These are phyloP conservation scores for Cercospora nicotianae DNA, from an alignment of 2,329 filamentous ascomycete species.

Conservation along the genomic window DNA sequence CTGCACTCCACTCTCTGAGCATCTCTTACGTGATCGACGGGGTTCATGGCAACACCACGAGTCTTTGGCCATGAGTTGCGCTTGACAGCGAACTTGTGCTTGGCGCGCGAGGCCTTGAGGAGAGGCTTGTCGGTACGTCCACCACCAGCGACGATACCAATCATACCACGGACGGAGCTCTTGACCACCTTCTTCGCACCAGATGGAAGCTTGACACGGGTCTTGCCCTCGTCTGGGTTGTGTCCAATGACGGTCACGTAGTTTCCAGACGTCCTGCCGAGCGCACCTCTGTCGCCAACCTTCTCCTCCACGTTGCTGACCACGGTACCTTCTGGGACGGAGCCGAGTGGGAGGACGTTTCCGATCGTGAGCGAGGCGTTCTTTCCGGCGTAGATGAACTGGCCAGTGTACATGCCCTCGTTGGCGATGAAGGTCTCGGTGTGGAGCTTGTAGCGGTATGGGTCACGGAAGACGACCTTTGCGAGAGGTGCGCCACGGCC, in stretches of 20 bases:
- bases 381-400: slow-evolving; percentile 99
- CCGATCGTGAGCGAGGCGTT: slow-evolving; percentile 94
- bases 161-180: slow-evolving; percentile 93
- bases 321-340: slow-evolving; percentile 98
- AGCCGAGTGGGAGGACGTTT: slow-evolving; percentile 92
- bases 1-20: neutral
- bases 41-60: slow-evolving; percentile 99
- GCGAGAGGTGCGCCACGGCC: slow-evolving; percentile 97
- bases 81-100: slow-evolving; percentile 99
- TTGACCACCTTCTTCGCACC: slow-evolving; percentile 99
- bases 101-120: slow-evolving; percentile 98
- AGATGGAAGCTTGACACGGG: slow-evolving; percentile 97
- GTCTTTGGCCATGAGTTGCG: slow-evolving; percentile 99
- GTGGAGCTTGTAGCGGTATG: slow-evolving; percentile 96
- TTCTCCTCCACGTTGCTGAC: slow-evolving; percentile 99
- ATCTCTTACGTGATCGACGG: slow-evolving; percentile 81
- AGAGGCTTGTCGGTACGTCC: slow-evolving; percentile 99
- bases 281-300: slow-evolving; percentile 90
- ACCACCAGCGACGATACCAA: slow-evolving; percentile 98
- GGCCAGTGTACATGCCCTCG: slow-evolving; percentile 99
- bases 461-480: slow-evolving; percentile 94
- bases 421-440: slow-evolving; percentile 99
- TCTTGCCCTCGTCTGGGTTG: slow-evolving; percentile 99
- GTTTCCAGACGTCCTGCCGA: slow-evolving; percentile 97
- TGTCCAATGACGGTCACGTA: slow-evolving; percentile 98